Percentiles rank a stretch among this genome's conserved stretches.
These are phyloP conservation scores for Papilionanthe hybrid DNA, from an alignment of 116 monocot species.

Conservation along the genomic window DNA sequence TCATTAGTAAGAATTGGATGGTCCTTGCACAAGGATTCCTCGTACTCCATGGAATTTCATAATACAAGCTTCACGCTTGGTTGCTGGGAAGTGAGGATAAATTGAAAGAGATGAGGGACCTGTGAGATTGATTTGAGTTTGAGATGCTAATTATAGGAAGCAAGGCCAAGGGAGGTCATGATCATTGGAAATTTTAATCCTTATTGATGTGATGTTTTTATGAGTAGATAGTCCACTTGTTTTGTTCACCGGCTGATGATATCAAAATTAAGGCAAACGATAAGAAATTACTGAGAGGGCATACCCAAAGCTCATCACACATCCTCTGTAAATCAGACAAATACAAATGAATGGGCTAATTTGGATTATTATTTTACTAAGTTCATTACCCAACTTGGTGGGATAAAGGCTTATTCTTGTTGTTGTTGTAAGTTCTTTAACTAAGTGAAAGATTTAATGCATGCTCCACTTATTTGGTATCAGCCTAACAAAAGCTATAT, in stretches of 20 bases:
- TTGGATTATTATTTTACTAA: no score
- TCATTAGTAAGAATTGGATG: slow-evolving; percentile 8
- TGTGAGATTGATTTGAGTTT: not conserved
- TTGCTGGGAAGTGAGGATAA: not conserved
- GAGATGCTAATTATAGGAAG: not conserved
- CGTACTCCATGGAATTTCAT: slow-evolving; percentile 15
- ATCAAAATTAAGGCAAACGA: not conserved
- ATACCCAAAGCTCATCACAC: no score
- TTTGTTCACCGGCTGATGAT: not conserved
- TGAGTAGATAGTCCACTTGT: not conserved
- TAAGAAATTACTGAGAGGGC: not conserved
- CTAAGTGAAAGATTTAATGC: no score
- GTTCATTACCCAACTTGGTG: no score
- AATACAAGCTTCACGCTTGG: not conserved
- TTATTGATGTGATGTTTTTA: not conserved
- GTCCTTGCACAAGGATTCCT: slow-evolving; percentile 17
- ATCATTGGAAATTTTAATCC: not conserved
- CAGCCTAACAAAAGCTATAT: no score
- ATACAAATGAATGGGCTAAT: no score
- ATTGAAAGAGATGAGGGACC: not conserved
- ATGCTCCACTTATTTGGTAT: no score
- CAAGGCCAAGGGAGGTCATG: not conserved
- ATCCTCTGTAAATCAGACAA: no score
- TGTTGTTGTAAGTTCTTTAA: no score
- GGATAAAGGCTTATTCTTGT: no score